Evolutionary conservation across 2,329 filamentous ascomycete species (phyloP).

Genomic region (Fusarium sublunatum): DNA sequence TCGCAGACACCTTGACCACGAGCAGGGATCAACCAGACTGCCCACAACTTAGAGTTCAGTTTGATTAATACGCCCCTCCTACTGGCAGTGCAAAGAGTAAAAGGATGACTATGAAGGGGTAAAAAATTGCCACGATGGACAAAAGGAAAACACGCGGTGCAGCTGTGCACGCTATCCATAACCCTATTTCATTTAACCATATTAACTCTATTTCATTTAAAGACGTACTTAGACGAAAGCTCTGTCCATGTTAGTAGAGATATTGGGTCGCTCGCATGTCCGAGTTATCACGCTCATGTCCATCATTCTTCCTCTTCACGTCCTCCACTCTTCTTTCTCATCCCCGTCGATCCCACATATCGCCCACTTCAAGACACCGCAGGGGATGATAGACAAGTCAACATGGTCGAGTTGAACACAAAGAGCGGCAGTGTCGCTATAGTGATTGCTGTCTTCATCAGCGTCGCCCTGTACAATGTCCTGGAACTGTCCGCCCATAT

Average conservation of each 20-base stretch:
- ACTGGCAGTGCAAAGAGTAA: neutral
- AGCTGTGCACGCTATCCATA: neutral
- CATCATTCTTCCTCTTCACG: neutral
- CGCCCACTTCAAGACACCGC: neutral
- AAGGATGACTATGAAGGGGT: neutral
- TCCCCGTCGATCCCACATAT: neutral
- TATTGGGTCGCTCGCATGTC: neutral
- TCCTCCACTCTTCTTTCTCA: neutral
- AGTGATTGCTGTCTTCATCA: constrained; percentile 41
- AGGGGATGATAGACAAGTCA: constrained; percentile 2
- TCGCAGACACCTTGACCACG: neutral
- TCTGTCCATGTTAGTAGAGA: neutral
- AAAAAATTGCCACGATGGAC: neutral
- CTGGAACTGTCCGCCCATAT: constrained; percentile 51
- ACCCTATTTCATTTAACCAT: neutral
- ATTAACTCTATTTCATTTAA: neutral
- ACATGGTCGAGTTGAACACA: constrained; percentile 18
- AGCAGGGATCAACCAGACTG: neutral
- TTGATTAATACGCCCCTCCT: neutral
- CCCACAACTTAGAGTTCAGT: neutral
- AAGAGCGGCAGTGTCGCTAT: constrained; percentile 32
- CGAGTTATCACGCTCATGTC: neutral
- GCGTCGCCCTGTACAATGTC: constrained; percentile 49
- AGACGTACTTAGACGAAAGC: neutral
- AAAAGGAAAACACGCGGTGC: neutral